Evolutionary conservation across 768 basidiomycete species (phyloP), one percentile per base, ranked within the genome.

Genomic region (Termitomyces sp.): DNA sequence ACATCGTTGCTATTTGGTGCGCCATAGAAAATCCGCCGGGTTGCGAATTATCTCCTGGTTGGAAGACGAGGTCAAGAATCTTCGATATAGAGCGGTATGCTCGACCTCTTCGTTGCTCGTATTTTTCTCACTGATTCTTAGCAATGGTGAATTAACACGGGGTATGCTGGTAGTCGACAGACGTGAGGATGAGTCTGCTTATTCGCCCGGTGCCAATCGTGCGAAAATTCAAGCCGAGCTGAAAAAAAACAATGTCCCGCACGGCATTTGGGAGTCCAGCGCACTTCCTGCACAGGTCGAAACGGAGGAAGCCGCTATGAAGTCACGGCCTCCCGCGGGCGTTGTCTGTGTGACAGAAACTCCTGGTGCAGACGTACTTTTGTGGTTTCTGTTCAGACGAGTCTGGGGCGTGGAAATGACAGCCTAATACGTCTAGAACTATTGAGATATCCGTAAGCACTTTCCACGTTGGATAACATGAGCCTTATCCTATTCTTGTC

Each of bases 131-230:
- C 32, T 32, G 27, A 44, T 25, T 16, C 35, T 38, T 29, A 42
- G 93, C 46, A 76, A 68, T 2, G 93, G 91, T 0, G 92, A 95
- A 67, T 65, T 89, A 19, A 94, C 92, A 6, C 79, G 91, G 31
- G 92, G 93, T 11, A 93, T 95, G 90, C 77, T 93, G 59, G 89
- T 95, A 1, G 82, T 90, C 11, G 93, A 96, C 68, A 75, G 89
- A 59, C 79, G 93, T 42, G 79, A 77, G 9, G 89, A 87, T 51
- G 70, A 75, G 49, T 77, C 80, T n/a, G 85, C 81, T 1, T 87
- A 89, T 68, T 77, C 82, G 1, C 81, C 83, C 1, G 87, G 88
- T 8, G 73, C 75, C 14, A 90, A 86, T 67, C 83, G 89, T 42
- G 82, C 84, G 6, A 69, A 81, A 57, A 79, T 84, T 1, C 87